phyloP scores from a whole-genome alignment of 345 rosid genomes.

The Trapa incisa region DNA sequence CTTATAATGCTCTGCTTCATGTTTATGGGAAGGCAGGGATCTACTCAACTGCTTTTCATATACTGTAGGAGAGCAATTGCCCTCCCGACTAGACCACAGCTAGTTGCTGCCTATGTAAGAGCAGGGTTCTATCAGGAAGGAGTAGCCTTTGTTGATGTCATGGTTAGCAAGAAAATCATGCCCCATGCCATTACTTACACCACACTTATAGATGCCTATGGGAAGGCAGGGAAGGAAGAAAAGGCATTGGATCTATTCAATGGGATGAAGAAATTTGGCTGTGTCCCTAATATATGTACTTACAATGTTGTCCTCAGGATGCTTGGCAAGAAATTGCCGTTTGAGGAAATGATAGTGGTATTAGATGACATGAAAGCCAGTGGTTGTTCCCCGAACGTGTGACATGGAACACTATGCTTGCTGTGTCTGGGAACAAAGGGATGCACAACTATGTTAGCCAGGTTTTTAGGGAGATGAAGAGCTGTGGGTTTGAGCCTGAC shows the following conservation, averaged over 20 bases:
- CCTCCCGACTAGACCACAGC: conserved; percentile 62
- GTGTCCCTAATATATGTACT: conserved; percentile 74
- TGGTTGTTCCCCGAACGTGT: conserved; percentile 79
- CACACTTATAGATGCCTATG: conserved; percentile 72
- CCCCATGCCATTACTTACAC: conserved; percentile 82
- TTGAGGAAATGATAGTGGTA: conserved; percentile 60
- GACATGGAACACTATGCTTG: conserved; percentile 91
- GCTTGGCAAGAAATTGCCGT: conserved; percentile 62
- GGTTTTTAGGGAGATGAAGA: conserved; percentile 73
- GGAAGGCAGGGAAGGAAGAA: conserved; percentile 56
- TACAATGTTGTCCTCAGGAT: conserved; percentile 68
- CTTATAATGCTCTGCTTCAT: conserved; percentile 67
- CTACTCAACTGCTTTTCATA: conserved; percentile 51
- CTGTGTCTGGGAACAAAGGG: conserved; percentile 57
- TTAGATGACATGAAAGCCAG: conserved; percentile 60
- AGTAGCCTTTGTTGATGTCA: conserved; percentile 54
- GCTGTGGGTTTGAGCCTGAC: conserved; percentile 80
- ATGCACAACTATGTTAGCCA: conserved; percentile 54
- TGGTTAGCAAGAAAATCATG: conserved; percentile 51
- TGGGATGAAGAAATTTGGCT: conserved; percentile 63
- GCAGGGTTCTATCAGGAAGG: conserved; percentile 76
- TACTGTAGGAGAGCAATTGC: conserved; percentile 62
- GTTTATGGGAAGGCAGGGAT: conserved; percentile 75
- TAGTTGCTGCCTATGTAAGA: conserved; percentile 70
- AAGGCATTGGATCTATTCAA: conserved; percentile 53